Evolutionary conservation across 2,329 filamentous ascomycete species (phyloP).

Genomic region (Cordyceps pruinosa): DNA sequence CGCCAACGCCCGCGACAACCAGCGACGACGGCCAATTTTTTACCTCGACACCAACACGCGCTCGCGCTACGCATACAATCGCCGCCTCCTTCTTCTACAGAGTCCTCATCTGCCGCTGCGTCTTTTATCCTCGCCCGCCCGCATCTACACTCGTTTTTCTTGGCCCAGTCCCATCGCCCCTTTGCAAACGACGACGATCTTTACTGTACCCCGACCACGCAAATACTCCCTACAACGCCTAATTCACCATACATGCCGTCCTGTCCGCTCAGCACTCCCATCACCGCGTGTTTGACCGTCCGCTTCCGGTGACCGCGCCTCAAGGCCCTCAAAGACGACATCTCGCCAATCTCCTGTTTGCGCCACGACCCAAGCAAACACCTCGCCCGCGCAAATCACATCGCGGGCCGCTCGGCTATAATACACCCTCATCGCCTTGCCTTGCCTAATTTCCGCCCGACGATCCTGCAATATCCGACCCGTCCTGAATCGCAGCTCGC

Average conservation of each 20-base stretch:
- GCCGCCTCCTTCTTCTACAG: neutral
- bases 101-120: neutral
- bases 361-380: conserved; percentile 1
- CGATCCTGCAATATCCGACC: neutral
- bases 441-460: neutral
- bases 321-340: neutral
- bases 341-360: neutral
- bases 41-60: neutral
- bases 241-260: neutral
- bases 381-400: neutral
- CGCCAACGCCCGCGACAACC: conserved; percentile 1
- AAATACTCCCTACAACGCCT: neutral
- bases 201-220: neutral
- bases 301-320: neutral
- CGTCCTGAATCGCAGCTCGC: neutral
- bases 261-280: neutral
- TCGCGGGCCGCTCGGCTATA: neutral
- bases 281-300: neutral
- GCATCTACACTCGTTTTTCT: conserved; percentile 4
- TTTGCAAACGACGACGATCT: conserved; percentile 5
- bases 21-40: conserved; percentile 1
- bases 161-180: neutral
- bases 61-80: neutral
- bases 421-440: neutral
- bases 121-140: neutral